These are phyloP conservation scores for Peniophora sp. DNA, from an alignment of 1,284 basidiomycete genomes.

Conservation along the genomic window DNA sequence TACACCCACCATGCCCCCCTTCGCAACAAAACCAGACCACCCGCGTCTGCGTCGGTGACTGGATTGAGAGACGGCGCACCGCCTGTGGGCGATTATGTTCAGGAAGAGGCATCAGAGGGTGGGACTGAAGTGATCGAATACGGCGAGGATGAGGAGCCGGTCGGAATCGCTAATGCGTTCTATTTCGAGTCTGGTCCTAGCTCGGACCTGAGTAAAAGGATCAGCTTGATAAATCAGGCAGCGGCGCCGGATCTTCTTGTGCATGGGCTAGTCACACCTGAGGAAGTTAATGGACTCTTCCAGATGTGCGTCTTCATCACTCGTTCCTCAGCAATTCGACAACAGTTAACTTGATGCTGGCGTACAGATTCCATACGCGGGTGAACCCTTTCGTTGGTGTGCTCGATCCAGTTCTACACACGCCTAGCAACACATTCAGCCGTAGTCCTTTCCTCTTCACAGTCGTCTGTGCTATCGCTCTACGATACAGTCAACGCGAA, in stretches of 20 bases:
- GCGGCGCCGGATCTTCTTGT: slow-evolving; percentile 78
- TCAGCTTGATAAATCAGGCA: slow-evolving; percentile 70
- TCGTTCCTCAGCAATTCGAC: background rate
- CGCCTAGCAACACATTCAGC: slow-evolving; percentile 62
- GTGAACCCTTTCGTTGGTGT: slow-evolving; percentile 64
- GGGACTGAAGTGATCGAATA: slow-evolving; percentile 25
- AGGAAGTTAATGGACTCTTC: slow-evolving; percentile 78
- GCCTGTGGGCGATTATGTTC: background rate
- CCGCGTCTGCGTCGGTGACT: too few relatives aligned
- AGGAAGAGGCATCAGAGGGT: slow-evolving; percentile 31
- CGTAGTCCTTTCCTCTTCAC: slow-evolving; percentile 79
- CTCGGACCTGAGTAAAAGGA: slow-evolving; percentile 64
- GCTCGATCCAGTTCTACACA: slow-evolving; percentile 68
- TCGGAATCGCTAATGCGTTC: slow-evolving; percentile 73
- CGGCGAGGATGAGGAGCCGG: slow-evolving; percentile 40
- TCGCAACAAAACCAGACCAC: too few relatives aligned
- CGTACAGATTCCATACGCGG: background rate
- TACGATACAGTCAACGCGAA: slow-evolving; percentile 64
- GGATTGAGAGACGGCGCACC: too few relatives aligned
- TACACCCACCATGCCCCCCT: too few relatives aligned
- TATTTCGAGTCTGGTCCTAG: slow-evolving; percentile 71
- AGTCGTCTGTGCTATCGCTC: slow-evolving; percentile 74
- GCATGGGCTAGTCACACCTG: slow-evolving; percentile 70
- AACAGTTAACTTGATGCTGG: background rate
- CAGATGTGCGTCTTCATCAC: slow-evolving; percentile 53